Evolutionary conservation across 2,329 filamentous ascomycete genomes (phyloP), one percentile per base, ranked within the genome.

Genomic region (Microthyrium microscopicum): DNA sequence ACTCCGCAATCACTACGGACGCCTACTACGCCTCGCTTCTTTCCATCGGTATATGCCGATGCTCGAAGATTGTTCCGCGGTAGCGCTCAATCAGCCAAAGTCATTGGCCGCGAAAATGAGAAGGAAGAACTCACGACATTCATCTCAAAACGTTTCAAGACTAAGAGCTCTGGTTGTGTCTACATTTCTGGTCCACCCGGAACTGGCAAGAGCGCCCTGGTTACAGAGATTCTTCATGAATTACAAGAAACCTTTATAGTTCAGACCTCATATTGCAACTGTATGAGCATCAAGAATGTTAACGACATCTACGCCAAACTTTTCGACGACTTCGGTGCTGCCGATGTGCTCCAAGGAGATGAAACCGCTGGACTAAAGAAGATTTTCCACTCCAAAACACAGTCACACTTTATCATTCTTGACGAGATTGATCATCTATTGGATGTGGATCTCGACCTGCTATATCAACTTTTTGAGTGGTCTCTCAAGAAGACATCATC

Each of bases 381-480:
- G 20, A 64, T 83, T 35, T 87, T 95, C 48, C 56, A 77, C 29
- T 65, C 72, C 64, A 52, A 64, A 13, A 50, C 54, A 24, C 51
- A 52, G 25, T 68, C 80, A 9, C 91, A 79, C 48, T 54, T 95
- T n/a, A 73, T 98, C 20, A 79, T 83, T 2, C 62, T 98, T 37
- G 89, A 98, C 48, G 89, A 98, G 57, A 87, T 98, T 39, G 89
- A 98, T 48, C 81, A 92, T 48, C 74, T 98, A 31, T 65, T 98
- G 26, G 87, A 81, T 2, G 64, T 93, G 41, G 87, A 94, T 44
- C 62, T 89, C 38, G 83, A 91, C 44, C 77, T 89, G 35, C 63
- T 98, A 11, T 94, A 95, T 57, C 79, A 74, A 40, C 64, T 98
- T n/a, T 94, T 98, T 44, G 85, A 94, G 51, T 95, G 87, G 85